phyloP scores from a whole-genome alignment of 176 grass and related monocot genomes.

The Saccharum spontaneum region DNA sequence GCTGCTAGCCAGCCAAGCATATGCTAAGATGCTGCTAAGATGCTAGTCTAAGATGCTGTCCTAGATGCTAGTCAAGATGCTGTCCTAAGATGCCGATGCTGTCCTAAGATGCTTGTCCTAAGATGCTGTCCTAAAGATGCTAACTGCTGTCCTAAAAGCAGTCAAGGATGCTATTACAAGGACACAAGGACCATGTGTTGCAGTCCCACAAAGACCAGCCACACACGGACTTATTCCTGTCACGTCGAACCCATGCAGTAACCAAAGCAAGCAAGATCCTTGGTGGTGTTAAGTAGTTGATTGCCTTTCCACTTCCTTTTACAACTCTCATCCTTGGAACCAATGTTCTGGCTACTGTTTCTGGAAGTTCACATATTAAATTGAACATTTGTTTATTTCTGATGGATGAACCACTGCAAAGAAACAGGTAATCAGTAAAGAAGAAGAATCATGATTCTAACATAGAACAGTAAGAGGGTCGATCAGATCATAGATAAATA shows the following conservation, averaged over 20 bases:
- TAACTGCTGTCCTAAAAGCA: too few relatives aligned
- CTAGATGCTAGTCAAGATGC: too few relatives aligned
- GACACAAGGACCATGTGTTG: too few relatives aligned
- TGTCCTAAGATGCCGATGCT: too few relatives aligned
- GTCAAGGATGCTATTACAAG: too few relatives aligned
- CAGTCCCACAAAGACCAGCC: too few relatives aligned
- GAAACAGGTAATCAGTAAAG: constrained; percentile 28
- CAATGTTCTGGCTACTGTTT: constrained; percentile 96
- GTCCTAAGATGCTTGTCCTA: too few relatives aligned
- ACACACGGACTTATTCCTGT: too few relatives aligned
- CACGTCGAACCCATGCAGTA: constrained; percentile 97
- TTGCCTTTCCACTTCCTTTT: constrained; percentile 96
- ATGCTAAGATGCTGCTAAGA: too few relatives aligned
- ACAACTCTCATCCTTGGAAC: constrained; percentile 96
- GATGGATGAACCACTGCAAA: constrained; percentile 83
- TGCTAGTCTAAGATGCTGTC: too few relatives aligned
- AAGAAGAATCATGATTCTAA: neutral
- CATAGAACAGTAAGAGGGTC: neutral
- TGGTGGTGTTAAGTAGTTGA: constrained; percentile 96
- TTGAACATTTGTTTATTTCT: constrained; percentile 99
- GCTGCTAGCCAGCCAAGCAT: too few relatives aligned
- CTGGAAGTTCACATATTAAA: constrained; percentile 96
- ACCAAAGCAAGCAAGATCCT: constrained; percentile 95
- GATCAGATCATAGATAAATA: neutral
- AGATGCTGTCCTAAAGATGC: too few relatives aligned